These are phyloP conservation scores for Aspergillus sclerotialis DNA, from an alignment of 2,329 filamentous ascomycete genomes.

Conservation along the genomic window DNA sequence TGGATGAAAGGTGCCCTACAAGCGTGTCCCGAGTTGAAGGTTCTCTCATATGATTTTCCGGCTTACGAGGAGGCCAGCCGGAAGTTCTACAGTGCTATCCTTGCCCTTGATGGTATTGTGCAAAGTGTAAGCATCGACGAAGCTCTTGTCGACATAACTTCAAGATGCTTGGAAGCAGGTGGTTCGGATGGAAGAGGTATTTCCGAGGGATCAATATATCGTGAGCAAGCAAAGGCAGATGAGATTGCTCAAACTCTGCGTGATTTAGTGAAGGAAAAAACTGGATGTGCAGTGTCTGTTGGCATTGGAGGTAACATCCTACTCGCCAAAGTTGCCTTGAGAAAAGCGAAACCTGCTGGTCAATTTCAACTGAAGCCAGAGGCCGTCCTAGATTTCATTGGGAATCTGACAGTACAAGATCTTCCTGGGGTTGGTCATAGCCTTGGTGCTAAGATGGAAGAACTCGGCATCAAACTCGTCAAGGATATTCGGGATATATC, in stretches of 20 bases:
- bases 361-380: constrained; percentile 84
- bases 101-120: constrained; percentile 72
- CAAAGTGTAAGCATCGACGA: constrained; percentile 98
- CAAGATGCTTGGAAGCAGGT: constrained; percentile 57
- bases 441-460: constrained; percentile 79
- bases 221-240: constrained; percentile 73
- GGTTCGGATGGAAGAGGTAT: constrained; percentile 60
- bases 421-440: constrained; percentile 91
- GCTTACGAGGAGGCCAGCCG: constrained; percentile 89
- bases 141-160: constrained; percentile 77
- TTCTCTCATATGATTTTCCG: constrained; percentile 92
- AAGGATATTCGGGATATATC: constrained; percentile 72
- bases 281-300: constrained; percentile 81
- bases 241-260: constrained; percentile 63
- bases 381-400: constrained; percentile 68
- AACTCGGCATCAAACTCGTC: constrained; percentile 73
- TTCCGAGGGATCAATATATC: constrained; percentile 62
- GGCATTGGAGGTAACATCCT: constrained; percentile 89
- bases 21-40: constrained; percentile 75
- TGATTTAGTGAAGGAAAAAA: constrained; percentile 62
- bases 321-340: constrained; percentile 80
- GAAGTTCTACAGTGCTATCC: constrained; percentile 77
- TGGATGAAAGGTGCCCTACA: constrained; percentile 93
- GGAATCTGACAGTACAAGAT: constrained; percentile 67
- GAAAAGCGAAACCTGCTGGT: constrained; percentile 89